phyloP scores from a whole-genome alignment of 805 yeast species.

The Sugiyamaella americana region DNA sequence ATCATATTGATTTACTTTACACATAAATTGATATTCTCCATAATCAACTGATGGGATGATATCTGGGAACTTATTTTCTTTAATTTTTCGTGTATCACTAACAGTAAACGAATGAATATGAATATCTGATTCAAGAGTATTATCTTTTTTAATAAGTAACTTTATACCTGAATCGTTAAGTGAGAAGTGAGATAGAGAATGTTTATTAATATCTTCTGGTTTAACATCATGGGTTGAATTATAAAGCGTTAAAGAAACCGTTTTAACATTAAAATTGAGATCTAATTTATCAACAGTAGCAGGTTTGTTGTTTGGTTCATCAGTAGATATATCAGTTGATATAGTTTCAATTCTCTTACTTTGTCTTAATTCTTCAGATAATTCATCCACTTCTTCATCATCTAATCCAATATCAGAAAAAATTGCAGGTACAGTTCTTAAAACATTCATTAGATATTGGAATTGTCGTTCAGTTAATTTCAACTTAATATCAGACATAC shows the following conservation, averaged over 20 bases:
- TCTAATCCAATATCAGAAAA: constrained; percentile 46
- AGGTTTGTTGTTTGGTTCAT: neutral
- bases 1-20: constrained; percentile 36
- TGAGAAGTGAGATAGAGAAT: constrained; percentile 48
- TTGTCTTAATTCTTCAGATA: constrained; percentile 28
- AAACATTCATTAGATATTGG: constrained; percentile 48
- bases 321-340: constrained; percentile 1
- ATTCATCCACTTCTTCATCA: constrained; percentile 48
- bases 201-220: constrained; percentile 24
- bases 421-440: constrained; percentile 50
- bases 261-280: constrained; percentile 54
- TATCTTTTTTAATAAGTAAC: constrained; percentile 47
- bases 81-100: constrained; percentile 59
- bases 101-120: constrained; percentile 69
- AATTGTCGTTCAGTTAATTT: constrained; percentile 70
- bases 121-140: constrained; percentile 53
- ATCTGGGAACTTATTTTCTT: constrained; percentile 67
- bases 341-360: constrained; percentile 14
- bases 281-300: constrained; percentile 25
- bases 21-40: constrained; percentile 65
- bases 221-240: constrained; percentile 22
- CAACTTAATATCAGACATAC: constrained; percentile 56
- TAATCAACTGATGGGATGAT: constrained; percentile 67
- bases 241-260: constrained; percentile 47
- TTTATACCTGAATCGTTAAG: constrained; percentile 52